These are phyloP conservation scores for Huiozyma naganishii DNA, from an alignment of 805 yeast species.

Conservation along the genomic window DNA sequence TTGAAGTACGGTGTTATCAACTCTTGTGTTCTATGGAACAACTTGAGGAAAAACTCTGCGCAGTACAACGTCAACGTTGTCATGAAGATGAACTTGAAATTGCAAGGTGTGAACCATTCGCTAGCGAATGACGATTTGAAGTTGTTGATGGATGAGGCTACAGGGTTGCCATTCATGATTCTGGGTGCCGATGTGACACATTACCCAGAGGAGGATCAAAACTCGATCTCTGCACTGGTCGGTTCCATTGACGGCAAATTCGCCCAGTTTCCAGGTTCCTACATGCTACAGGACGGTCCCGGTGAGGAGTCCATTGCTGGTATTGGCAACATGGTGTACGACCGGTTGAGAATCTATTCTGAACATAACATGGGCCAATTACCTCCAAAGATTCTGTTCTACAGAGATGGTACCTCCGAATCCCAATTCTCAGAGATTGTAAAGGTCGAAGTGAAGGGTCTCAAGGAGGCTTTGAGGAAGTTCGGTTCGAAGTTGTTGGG, in stretches of 20 bases:
- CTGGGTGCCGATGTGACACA: constrained; percentile 20
- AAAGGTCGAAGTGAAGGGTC: constrained; percentile 12
- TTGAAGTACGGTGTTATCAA: constrained; percentile 14
- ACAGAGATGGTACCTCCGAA: constrained; percentile 20
- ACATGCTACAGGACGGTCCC: constrained; percentile 11
- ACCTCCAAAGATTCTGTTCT: constrained; percentile 15
- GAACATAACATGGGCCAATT: constrained; percentile 13
- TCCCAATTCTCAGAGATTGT: constrained; percentile 15
- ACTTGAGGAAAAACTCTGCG: constrained; percentile 11
- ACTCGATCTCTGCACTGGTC: constrained; percentile 14
- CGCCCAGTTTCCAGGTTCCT: constrained; percentile 18
- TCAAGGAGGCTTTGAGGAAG: constrained; percentile 11
- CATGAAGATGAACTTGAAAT: constrained; percentile 17
- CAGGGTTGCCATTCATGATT: constrained; percentile 13
- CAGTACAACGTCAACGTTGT: constrained; percentile 15
- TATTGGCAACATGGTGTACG: constrained; percentile 9
- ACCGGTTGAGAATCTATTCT: constrained; percentile 11
- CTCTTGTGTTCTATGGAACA: constrained; percentile 15
- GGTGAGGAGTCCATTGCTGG: constrained; percentile 15
- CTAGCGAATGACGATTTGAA: constrained; percentile 5
- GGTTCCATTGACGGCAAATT: constrained; percentile 13
- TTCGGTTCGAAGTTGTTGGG: constrained; percentile 5
- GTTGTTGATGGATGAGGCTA: constrained; percentile 8
- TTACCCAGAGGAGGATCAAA: constrained; percentile 18
- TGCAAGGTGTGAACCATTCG: constrained; percentile 15